Evolutionary conservation across 2,329 filamentous ascomycete species (phyloP).

Genomic region (Plectosphaerella cucumerina): DNA sequence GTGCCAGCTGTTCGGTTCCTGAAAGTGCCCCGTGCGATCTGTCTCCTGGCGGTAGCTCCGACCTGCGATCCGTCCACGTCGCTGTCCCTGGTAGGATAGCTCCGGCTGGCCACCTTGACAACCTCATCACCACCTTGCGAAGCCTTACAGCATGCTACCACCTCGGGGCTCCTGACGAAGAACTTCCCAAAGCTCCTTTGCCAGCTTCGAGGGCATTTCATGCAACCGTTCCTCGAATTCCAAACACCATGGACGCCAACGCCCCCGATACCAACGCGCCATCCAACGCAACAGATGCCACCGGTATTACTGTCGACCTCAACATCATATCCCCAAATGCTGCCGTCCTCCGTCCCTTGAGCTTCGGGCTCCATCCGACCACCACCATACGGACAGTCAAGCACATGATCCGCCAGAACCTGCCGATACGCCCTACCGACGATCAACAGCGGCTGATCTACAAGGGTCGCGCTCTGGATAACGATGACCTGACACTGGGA

Average conservation of each 20-base stretch:
- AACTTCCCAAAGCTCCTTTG: not conserved
- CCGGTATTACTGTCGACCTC: constrained; percentile 43
- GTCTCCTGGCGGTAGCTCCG: no score
- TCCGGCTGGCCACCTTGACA: no score
- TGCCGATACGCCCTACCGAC: constrained; percentile 46
- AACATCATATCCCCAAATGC: constrained; percentile 55
- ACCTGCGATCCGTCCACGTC: no score
- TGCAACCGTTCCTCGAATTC: not conserved
- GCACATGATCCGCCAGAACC: constrained; percentile 48
- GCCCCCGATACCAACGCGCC: constrained; percentile 18
- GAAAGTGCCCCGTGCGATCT: no score
- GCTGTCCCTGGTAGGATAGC: not conserved
- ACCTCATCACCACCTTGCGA: not conserved
- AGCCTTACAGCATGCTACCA: not conserved
- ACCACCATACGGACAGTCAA: constrained; percentile 56
- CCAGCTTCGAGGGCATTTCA: constrained; percentile 5
- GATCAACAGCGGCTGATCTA: constrained; percentile 58
- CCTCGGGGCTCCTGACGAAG: no score
- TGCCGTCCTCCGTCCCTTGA: constrained; percentile 40
- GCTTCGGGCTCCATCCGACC: constrained; percentile 42
- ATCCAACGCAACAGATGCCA: constrained; percentile 16
- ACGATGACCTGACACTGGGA: constrained; percentile 51
- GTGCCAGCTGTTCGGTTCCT: no score
- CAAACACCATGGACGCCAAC: constrained; percentile 32
- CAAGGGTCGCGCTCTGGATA: constrained; percentile 50